These are phyloP conservation scores for Camellia granthamiana DNA, from an alignment of 148 eudicot genomes.

Conservation along the genomic window DNA sequence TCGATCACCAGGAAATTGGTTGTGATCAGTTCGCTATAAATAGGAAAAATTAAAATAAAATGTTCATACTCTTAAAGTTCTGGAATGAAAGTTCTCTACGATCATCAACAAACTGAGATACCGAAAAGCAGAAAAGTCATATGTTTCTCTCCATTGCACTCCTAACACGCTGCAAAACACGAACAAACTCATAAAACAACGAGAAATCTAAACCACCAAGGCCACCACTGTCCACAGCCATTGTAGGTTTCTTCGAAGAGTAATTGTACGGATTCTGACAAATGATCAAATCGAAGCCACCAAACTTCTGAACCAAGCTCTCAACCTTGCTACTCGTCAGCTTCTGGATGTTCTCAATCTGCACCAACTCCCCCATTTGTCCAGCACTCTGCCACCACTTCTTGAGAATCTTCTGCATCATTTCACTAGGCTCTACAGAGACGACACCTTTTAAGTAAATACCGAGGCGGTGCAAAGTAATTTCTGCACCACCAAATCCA, in stretches of 20 bases:
- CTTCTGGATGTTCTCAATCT: slow-evolving; percentile 64
- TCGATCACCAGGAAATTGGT: background rate
- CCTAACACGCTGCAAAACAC: slow-evolving; percentile 73
- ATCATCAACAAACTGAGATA: background rate
- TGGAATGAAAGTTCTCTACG: background rate
- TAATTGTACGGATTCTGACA: slow-evolving; percentile 67
- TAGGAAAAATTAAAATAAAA: background rate
- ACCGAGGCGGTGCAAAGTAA: slow-evolving; percentile 75
- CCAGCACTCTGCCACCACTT: slow-evolving; percentile 73
- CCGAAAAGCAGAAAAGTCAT: slow-evolving; percentile 8
- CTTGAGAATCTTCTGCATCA: slow-evolving; percentile 53
- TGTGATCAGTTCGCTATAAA: background rate
- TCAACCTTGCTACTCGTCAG: slow-evolving; percentile 62
- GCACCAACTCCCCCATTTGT: slow-evolving; percentile 78
- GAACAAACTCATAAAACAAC: slow-evolving; percentile 71
- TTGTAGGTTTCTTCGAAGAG: slow-evolving; percentile 32
- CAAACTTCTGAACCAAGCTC: slow-evolving; percentile 41
- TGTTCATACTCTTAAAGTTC: background rate
- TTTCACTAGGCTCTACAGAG: slow-evolving; percentile 71
- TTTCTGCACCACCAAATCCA: slow-evolving; percentile 87
- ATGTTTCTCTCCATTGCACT: slow-evolving; percentile 34
- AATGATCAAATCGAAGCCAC: slow-evolving; percentile 70
- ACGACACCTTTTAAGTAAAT: slow-evolving; percentile 69
- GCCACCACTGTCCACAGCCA: slow-evolving; percentile 23
- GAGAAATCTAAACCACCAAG: slow-evolving; percentile 59